Percentiles rank a stretch among this genome's conserved stretches.
Evolutionary conservation across 306 rosid genomes (phyloP).

Genomic region (Mucuna pruriens): DNA sequence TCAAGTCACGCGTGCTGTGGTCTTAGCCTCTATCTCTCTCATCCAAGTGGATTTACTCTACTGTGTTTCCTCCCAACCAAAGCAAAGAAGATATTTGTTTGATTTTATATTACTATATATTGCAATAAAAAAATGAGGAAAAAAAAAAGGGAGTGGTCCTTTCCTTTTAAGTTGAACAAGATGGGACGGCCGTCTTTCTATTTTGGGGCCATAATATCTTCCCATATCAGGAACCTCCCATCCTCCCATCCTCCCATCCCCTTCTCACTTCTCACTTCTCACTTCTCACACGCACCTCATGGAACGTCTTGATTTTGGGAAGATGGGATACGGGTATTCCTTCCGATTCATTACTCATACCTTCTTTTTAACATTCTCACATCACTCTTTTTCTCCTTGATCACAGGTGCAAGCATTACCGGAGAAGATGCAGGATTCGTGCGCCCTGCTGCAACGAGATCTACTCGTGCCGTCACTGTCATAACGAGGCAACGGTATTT

Average conservation of each 20-base stretch:
- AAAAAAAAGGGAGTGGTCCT: neutral
- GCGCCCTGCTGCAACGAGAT: slow-evolving; percentile 96
- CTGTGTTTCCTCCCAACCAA: neutral
- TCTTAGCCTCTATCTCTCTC: slow-evolving; percentile 40
- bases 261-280: no score
- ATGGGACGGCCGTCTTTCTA: slow-evolving; percentile 20
- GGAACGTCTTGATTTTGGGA: slow-evolving; percentile 87
- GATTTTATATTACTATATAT: neutral
- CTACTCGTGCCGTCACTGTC: slow-evolving; percentile 91
- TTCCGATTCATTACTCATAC: neutral
- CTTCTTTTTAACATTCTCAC: neutral
- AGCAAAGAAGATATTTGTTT: neutral
- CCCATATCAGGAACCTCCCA: slow-evolving; percentile 60
- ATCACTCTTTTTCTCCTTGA: neutral
- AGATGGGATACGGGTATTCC: slow-evolving; percentile 83
- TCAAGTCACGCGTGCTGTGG: slow-evolving; percentile 24
- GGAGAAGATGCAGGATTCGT: slow-evolving; percentile 88
- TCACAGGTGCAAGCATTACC: slow-evolving; percentile 78
- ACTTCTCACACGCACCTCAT: no score
- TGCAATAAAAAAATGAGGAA: slow-evolving; percentile 10
- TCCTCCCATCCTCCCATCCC: no score
- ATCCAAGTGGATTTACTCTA: slow-evolving; percentile 35
- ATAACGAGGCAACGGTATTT: slow-evolving; percentile 76
- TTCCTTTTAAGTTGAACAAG: neutral
- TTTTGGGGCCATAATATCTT: slow-evolving; percentile 47